Base-by-base conservation (phyloP, 768 basidiomycete species). In the Scleroderma bovista region DNA sequence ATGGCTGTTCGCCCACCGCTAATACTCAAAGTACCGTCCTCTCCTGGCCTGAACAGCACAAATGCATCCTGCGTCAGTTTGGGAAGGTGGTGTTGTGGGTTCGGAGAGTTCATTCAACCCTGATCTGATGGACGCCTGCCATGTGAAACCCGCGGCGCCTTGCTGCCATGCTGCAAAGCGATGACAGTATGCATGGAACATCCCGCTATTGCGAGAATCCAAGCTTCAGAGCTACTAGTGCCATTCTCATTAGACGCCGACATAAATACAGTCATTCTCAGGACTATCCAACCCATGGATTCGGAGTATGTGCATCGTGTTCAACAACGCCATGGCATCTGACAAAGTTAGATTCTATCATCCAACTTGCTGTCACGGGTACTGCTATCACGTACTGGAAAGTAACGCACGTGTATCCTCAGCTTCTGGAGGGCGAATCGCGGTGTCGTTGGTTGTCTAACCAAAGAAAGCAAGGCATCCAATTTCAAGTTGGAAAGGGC, bases 61-160 rank as follows among this genome's bases (percentile, higher is more conserved):
- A 53, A 32, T 43, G 26, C 37, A 29, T 17, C 31, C 17, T 32
- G 32, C 16, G n/a, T 15, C 34, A 15, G 15, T 38, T 44, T 47
- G 47, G 42, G 38, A 44, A 39, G 17, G 43, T 16, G n/a, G 36
- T 22, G 15, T 26, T 16, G 33, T 36, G 22, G 32, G 22, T 46
- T 12, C 20, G 31, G 33, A 29, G 38, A 40, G 47, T 47, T 47
- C 47, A 39, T 43, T 29, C 48, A 45, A 32, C 54, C 54, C 56
- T 55, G 58, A 47, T 44, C 17, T 38, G 29, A 38, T 46, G 58
- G 60, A 60, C 52, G 52, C 52, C 31, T 33, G 26, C 15, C 50
- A 46, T 57, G 58, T 50, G 46, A 65, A 59, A 50, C 41, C 61
- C 65, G 56, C 58, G 61, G 53, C 19, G 36, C 23, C 47, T 26